Evolutionary conservation across 176 grass and related monocot genomes (phyloP).

Genomic region (Hordeum vulgare): DNA sequence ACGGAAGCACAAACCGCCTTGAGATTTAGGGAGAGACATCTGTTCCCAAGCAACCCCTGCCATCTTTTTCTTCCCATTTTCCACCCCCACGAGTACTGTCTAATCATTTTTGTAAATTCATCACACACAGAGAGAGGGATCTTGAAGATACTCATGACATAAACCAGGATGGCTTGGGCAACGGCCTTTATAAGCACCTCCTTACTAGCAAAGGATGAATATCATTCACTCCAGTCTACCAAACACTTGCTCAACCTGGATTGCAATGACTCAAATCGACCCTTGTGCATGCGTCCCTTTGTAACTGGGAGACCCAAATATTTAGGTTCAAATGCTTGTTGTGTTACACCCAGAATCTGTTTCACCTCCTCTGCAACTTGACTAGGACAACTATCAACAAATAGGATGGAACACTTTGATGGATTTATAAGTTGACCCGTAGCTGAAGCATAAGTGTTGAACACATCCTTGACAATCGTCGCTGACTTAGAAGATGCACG

Average conservation of each 20-base stretch:
- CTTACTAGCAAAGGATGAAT: not conserved
- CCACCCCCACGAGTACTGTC: not conserved
- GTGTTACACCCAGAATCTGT: not conserved
- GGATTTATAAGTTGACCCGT: not conserved
- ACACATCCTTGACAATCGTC: no score
- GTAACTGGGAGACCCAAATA: not conserved
- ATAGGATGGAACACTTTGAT: not conserved
- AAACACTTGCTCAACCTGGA: not conserved
- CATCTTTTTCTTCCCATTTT: not conserved
- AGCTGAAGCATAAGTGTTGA: no score
- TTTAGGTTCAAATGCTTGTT: not conserved
- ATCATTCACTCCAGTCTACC: not conserved
- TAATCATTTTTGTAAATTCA: not conserved
- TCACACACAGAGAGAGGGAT: not conserved
- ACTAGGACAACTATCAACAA: not conserved
- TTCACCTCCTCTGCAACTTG: not conserved
- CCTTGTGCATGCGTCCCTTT: not conserved
- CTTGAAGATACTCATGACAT: not conserved
- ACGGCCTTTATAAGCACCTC: not conserved
- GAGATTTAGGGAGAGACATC: not conserved
- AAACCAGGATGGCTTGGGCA: not conserved
- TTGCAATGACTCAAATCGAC: not conserved
- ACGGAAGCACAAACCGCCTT: not conserved
- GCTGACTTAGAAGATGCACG: no score
- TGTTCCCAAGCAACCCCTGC: not conserved